Evolutionary conservation across 768 basidiomycete species (phyloP), one percentile per base, ranked within the genome.

Genomic region (Tremella yokohamensis): DNA sequence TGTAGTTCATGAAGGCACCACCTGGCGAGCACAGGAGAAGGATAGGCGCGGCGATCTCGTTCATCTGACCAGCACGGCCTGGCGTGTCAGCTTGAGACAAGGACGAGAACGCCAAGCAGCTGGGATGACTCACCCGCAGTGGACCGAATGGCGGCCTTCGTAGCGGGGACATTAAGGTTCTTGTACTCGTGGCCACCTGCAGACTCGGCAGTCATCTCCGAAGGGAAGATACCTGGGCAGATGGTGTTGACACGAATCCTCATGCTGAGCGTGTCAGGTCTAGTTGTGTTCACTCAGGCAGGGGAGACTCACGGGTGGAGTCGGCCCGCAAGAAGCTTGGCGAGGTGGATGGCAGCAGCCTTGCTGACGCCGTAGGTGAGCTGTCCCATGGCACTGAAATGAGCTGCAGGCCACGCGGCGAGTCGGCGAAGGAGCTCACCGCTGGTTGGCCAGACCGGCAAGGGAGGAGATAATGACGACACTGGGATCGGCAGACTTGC

Each of bases 181-280:
- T 45, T 45, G 25, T 60, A 60, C 29, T 60, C 45, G 52, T 60
- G 58, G 11, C 59, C 59, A 8, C 42, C 42, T 6, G 42, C 42
- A 45, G 42, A 45, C n/a, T 18, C 42, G n/a, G 42, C 42, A 11
- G 70, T 72, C 70, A 72, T 72, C 22, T 66, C 67, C 0, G 62
- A 54, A 0, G 67, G 67, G 59, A 69, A 72, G 44, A 72, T 60
- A 20, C 70, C 70, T 1, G 70, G 70, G 29, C 64, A 66, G 24
- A 72, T 59, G 34, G 52, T 56, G 45, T 71, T 71, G 48, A 71
- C 70, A 4, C 70, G 57, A 54, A 72, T 72, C 39, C 64, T 69
- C 44, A 69, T 57, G 1, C 69, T 71, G 45, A 8, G 19, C 20
- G 12, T 49, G 29, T 57, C 24, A 58, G 26, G 16, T 6, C 6